Base-by-base conservation (phyloP, 768 basidiomycete species). In the Bullera alba region DNA sequence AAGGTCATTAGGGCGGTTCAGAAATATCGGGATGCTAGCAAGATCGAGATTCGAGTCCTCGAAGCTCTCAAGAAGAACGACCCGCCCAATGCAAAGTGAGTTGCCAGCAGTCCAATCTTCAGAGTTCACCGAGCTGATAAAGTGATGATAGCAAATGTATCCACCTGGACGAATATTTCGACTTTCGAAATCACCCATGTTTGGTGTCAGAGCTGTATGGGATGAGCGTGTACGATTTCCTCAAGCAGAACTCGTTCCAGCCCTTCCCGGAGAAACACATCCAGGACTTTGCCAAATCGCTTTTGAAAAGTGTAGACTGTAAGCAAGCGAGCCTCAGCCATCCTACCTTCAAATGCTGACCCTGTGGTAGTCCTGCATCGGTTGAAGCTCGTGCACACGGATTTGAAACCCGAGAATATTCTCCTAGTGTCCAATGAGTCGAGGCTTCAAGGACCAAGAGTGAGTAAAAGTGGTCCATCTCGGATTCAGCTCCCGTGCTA, bases 401-500 rank as follows among this genome's bases (percentile, higher is more conserved):
- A 99, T 77, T 80, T 99, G 46, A 99, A 99, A 74, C 95, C 95
- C 27, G 95, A 99, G 77, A 97, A 97, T 71, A 97, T 99, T 46
- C 78, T 99, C 22, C 81, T 99, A 45, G 91, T 93, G 17, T 80
- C 83, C 70, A 92, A 87, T 64, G 82, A 85, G 54, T 85, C 80
- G 14, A 41, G 58, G 30, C 16, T 54, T 8, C 51, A 70, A 4
- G 61, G 61, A 3, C 49, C 58, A 10, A 60, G 65, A 51, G 73
- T 74, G 23, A 56, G 74, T 60, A 8, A 1, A 5, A 1, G 8
- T 14, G 23, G n/a, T 36, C 27, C n/a, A n/a, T n/a, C n/a, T n/a
- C 26, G n/a, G 7, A 16, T 27, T 21, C 2, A 6, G 25, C 3
- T 3, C 36, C 3, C 39, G 21, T 28, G n/a, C 26, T 23, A 2